phyloP scores from a whole-genome alignment of 768 basidiomycete genomes.

The Dioszegia aurantiaca region DNA sequence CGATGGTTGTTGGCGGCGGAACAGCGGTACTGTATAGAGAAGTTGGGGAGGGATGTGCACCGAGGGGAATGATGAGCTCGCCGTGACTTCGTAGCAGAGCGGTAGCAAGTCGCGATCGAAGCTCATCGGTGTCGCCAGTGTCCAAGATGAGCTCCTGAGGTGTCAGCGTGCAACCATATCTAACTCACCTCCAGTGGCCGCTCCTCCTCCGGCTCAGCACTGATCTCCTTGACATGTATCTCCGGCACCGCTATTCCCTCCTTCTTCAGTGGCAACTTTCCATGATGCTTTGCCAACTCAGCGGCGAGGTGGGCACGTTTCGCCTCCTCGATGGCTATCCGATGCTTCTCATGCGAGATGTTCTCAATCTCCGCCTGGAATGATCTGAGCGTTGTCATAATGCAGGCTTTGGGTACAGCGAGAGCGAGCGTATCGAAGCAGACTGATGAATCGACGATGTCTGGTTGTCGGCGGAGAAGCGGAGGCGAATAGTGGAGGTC shows the following conservation, averaged over 20 bases:
- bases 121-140: conserved; percentile 21
- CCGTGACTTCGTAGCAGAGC: conserved; percentile 35
- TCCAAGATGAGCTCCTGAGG: conserved; percentile 25
- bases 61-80: conserved; percentile 50
- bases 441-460: no score
- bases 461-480: background rate
- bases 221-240: conserved; percentile 20
- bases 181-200: conserved; percentile 33
- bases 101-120: conserved; percentile 24
- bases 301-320: conserved; percentile 35
- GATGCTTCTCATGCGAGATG: conserved; percentile 32
- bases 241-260: conserved; percentile 19
- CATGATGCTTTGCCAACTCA: conserved; percentile 44
- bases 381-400: conserved; percentile 44
- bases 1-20: background rate
- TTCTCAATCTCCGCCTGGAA: conserved; percentile 51
- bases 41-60: conserved; percentile 39
- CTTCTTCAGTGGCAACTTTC: conserved; percentile 30
- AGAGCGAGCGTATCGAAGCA: no score
- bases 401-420: background rate
- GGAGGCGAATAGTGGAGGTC: conserved; percentile 9
- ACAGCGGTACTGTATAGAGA: conserved; percentile 34
- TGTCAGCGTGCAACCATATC: conserved; percentile 4
- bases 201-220: conserved; percentile 17
- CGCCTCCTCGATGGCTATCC: conserved; percentile 30